A percentile compares a stretch with the other conserved stretches of the same genome.
Conservation (phyloP, 495 filamentous ascomycete genomes). For the Penicillium cosmopolitanum region DNA sequence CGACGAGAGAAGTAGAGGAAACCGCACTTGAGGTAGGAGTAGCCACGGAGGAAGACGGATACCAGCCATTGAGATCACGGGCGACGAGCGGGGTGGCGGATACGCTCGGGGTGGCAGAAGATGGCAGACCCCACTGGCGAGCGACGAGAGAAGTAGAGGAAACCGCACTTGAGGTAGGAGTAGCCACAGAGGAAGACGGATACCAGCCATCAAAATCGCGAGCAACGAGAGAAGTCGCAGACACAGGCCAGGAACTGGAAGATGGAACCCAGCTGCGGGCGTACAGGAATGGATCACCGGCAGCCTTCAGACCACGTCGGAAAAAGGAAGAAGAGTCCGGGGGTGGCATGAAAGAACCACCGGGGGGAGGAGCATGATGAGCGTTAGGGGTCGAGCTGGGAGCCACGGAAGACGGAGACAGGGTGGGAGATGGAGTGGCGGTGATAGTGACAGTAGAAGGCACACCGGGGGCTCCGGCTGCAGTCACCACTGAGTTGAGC, state of each 20-base stretch:
- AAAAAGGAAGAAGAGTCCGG: conserved; percentile 18
- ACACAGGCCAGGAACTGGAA: conserved; percentile 9
- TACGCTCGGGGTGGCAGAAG: conserved; percentile 9
- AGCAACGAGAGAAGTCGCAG: conserved; percentile 17
- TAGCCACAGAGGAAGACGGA: conserved; percentile 3
- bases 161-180: conserved; percentile 10
- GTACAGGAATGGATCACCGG: conserved; percentile 23
- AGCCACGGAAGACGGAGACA: conserved; percentile 19
- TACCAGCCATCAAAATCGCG: conserved; percentile 14
- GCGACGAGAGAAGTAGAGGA: conserved; percentile 14
- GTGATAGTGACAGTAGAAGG: conserved; percentile 41
- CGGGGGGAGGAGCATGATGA: conserved; percentile 15
- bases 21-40: not conserved
- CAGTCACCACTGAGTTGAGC: conserved; percentile 27
- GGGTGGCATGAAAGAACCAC: conserved; percentile 21
- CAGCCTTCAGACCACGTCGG: conserved; percentile 27
- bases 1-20: not conserved
- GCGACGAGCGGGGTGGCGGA: conserved; percentile 9
- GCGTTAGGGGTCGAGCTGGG: conserved; percentile 21
- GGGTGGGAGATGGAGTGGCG: conserved; percentile 27
- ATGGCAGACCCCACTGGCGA: conserved; percentile 11
- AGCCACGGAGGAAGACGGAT: not conserved
- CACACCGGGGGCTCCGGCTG: conserved; percentile 16
- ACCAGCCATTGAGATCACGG: not conserved
- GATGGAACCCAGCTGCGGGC: conserved; percentile 23